phyloP scores from a whole-genome alignment of 305 asterid species.

The Solanum hybrid region DNA sequence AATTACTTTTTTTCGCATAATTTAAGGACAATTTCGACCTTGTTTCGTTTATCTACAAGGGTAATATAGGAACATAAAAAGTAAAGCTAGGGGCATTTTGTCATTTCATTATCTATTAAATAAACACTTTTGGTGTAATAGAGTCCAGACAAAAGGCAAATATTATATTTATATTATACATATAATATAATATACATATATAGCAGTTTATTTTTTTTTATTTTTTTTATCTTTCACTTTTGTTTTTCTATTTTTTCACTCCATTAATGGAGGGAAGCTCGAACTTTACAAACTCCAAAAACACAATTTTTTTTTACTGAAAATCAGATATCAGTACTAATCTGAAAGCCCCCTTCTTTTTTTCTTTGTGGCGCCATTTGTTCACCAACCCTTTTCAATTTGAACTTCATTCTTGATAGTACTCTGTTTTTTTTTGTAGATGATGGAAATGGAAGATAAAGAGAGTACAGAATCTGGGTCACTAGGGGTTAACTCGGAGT shows the following conservation, averaged over 20 bases:
- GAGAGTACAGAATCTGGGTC: slow-evolving; percentile 37
- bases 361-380: slow-evolving; percentile 22
- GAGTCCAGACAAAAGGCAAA: not conserved
- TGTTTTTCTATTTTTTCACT: not conserved
- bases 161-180: not conserved
- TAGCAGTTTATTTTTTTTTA: not conserved
- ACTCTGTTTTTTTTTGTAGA: not conserved
- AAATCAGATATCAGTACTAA: slow-evolving; percentile 1
- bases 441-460: slow-evolving; percentile 29
- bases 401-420: not conserved
- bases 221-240: not conserved
- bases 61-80: not conserved
- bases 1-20: not conserved
- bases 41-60: not conserved
- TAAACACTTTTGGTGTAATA: not conserved
- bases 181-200: not conserved
- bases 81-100: not conserved
- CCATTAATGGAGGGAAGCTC: slow-evolving; percentile 28
- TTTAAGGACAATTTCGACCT: not conserved
- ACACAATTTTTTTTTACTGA: not conserved
- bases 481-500: slow-evolving; percentile 23
- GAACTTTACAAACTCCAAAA: slow-evolving; percentile 12
- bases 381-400: slow-evolving; percentile 4
- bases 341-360: not conserved
- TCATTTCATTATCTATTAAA: not conserved